A percentile compares a stretch with the other conserved stretches of the same genome.
Conservation (phyloP, 805 yeast genomes). For the Brettanomyces nanus region DNA sequence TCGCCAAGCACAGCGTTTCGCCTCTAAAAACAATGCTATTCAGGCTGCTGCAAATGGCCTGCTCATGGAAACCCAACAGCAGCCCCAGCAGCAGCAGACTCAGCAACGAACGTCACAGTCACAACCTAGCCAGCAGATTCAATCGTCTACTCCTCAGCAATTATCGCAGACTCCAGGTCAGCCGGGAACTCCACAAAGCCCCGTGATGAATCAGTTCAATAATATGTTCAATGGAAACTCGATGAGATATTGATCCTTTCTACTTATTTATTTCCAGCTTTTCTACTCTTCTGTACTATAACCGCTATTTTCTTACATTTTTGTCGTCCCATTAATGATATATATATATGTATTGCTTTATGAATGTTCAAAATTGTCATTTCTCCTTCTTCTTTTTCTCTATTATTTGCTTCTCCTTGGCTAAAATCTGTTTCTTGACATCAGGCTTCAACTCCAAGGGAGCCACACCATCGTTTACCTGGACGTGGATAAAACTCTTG, state of each 20-base stretch:
- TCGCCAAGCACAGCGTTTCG: conserved; percentile 18
- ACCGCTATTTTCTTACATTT: too few species aligned
- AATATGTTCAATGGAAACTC: not conserved
- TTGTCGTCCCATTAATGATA: too few species aligned
- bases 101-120: conserved; percentile 7
- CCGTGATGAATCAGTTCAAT: not conserved
- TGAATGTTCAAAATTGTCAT: too few species aligned
- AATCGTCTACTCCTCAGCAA: too few species aligned
- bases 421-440: conserved; percentile 13
- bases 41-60: conserved; percentile 13
- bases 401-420: conserved; percentile 4
- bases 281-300: too few species aligned
- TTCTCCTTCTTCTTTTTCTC: not conserved
- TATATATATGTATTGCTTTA: too few species aligned
- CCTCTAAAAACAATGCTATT: conserved; percentile 18
- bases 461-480: conserved; percentile 26
- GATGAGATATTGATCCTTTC: not conserved
- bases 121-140: not conserved
- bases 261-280: too few species aligned
- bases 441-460: conserved; percentile 33
- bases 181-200: not conserved
- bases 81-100: conserved; percentile 4
- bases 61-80: conserved; percentile 4
- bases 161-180: too few species aligned
- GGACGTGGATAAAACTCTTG: conserved; percentile 26